Conservation (phyloP, 306 rosid species). For the Crotalaria pallida region DNA sequence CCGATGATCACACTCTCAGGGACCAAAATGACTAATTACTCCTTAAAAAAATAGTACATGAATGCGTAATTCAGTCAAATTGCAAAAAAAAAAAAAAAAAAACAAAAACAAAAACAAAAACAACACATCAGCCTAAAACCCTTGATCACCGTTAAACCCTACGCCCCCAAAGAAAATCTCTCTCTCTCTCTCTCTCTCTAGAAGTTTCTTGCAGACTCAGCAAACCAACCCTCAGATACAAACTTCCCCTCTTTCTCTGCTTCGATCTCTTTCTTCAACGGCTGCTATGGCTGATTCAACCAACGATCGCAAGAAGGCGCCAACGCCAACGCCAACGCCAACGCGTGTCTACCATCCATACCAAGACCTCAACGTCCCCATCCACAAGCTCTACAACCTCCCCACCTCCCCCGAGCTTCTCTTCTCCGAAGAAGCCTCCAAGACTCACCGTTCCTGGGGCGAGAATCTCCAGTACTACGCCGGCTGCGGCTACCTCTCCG, state of each 20-base stretch:
- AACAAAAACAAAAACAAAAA: no score
- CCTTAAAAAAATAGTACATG: no score
- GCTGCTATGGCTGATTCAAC: conserved; percentile 47
- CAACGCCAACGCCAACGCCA: no score
- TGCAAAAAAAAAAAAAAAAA: no score
- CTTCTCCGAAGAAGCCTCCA: conserved; percentile 48
- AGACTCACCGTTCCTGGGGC: conserved; percentile 65
- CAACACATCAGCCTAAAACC: conserved; percentile 14
- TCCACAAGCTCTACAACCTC: conserved; percentile 57
- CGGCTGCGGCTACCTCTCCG: conserved; percentile 55
- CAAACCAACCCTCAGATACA: neutral
- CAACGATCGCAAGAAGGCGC: conserved; percentile 15
- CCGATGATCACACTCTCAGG: no score
- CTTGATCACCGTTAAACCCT: conserved; percentile 29
- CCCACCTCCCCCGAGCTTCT: conserved; percentile 64
- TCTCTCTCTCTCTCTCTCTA: no score
- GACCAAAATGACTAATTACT: no score
- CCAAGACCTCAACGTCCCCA: conserved; percentile 55
- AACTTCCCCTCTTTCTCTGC: neutral
- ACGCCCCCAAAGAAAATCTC: neutral
- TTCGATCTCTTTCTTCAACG: neutral
- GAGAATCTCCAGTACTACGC: conserved; percentile 66
- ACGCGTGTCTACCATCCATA: conserved; percentile 57
- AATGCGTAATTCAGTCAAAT: no score
- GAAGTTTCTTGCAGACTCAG: neutral